Percentiles rank a stretch among this genome's conserved stretches.
Evolutionary conservation across 1,139 yeast genomes (phyloP).

Genomic region (Diutina mesorugosa): DNA sequence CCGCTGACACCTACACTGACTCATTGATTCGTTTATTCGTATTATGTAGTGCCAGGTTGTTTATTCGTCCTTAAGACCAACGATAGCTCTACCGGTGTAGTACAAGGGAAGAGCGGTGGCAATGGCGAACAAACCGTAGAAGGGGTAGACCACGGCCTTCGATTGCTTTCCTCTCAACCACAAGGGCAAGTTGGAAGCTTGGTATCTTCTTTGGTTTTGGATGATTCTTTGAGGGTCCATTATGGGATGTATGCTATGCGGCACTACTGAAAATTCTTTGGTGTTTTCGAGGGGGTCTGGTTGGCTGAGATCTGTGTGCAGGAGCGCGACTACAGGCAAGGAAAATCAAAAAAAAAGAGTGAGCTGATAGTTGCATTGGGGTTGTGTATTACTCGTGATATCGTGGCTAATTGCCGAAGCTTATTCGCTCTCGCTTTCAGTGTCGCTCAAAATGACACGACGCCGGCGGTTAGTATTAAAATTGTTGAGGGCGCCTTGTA

Average conservation of each 20-base stretch:
- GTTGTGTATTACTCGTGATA: neutral
- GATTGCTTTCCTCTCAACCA: conserved; percentile 70
- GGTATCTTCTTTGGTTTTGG: conserved; percentile 65
- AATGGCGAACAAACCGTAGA: conserved; percentile 72
- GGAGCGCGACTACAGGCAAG: neutral
- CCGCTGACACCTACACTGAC: neutral
- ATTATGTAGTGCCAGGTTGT: neutral
- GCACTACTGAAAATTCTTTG: neutral
- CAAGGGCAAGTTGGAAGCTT: conserved; percentile 55
- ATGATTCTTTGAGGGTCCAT: conserved; percentile 59
- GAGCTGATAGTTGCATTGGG: neutral
- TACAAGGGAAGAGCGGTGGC: conserved; percentile 58
- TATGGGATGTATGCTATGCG: conserved; percentile 5
- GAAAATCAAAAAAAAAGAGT: neutral
- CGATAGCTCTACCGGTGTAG: conserved; percentile 70
- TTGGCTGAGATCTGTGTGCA: neutral
- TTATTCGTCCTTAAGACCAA: conserved; percentile 46
- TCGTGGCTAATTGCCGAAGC: neutral
- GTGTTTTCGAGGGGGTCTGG: neutral
- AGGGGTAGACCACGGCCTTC: conserved; percentile 75
- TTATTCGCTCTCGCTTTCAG: neutral
- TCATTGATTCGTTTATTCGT: neutral
- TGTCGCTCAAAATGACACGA: neutral
- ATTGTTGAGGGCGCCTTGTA: neutral
- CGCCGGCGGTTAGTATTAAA: neutral